Conservation (phyloP, 1,139 yeast species). For the Zygotorulaspora mrakii region DNA sequence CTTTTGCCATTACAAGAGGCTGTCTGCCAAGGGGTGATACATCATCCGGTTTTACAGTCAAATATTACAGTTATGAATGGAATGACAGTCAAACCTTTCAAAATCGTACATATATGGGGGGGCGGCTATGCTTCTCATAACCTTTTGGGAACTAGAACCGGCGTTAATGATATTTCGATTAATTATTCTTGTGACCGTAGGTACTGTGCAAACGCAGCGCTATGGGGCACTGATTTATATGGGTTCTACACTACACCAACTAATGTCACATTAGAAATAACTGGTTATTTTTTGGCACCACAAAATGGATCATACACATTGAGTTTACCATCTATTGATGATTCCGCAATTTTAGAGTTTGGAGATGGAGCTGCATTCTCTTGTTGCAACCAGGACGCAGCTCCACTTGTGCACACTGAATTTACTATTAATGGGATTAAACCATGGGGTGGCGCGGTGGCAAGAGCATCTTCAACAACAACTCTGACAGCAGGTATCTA, state of each 20-base stretch:
- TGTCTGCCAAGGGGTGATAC: slow-evolving; percentile 8
- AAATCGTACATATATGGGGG: slow-evolving; percentile 5
- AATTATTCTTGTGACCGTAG: slow-evolving; percentile 2
- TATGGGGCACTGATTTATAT: slow-evolving; percentile 8
- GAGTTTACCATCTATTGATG: slow-evolving; percentile 25
- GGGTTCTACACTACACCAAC: slow-evolving; percentile 24
- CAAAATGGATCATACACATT: slow-evolving; percentile 31
- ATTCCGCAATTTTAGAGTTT: slow-evolving; percentile 30
- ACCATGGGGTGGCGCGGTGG: slow-evolving; percentile 6
- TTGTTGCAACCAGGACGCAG: slow-evolving; percentile 28
- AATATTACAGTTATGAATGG: slow-evolving; percentile 4
- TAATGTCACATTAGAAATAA: slow-evolving; percentile 27
- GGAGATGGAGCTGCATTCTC: slow-evolving; percentile 32
- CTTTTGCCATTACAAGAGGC: neutral
- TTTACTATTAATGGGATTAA: slow-evolving; percentile 13
- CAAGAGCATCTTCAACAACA: slow-evolving; percentile 1
- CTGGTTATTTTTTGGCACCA: slow-evolving; percentile 32
- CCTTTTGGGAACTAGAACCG: slow-evolving; percentile 3
- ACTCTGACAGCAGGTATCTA: slow-evolving; percentile 21
- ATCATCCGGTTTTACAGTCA: slow-evolving; percentile 5
- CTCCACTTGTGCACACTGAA: slow-evolving; percentile 4
- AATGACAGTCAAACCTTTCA: slow-evolving; percentile 4
- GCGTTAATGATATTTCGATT: slow-evolving; percentile 3
- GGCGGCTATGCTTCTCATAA: slow-evolving; percentile 3
- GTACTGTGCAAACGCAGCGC: neutral